These are phyloP conservation scores for Domatiomyces catenatus DNA, from an alignment of 2,329 filamentous ascomycete species.

Conservation along the genomic window DNA sequence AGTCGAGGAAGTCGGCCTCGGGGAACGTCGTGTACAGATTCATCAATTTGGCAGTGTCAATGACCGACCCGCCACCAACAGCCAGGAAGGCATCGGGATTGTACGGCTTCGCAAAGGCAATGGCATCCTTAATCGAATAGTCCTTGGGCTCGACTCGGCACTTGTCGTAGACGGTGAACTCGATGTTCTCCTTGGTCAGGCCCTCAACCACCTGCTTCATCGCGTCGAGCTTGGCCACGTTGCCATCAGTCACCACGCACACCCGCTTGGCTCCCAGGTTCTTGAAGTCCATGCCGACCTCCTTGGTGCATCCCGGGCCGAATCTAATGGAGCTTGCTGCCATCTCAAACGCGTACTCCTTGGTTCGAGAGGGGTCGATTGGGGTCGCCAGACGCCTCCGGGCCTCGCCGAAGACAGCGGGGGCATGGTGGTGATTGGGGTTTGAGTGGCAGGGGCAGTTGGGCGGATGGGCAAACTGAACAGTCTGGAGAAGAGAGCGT, in stretches of 20 bases:
- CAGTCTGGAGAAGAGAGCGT: slow-evolving; percentile 58
- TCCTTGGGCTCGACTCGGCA: slow-evolving; percentile 88
- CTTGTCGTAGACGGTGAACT: slow-evolving; percentile 66
- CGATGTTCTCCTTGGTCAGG: slow-evolving; percentile 60
- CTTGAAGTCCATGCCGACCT: slow-evolving; percentile 94
- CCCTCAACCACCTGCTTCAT: slow-evolving; percentile 82
- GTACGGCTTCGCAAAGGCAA: slow-evolving; percentile 68
- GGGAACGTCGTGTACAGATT: slow-evolving; percentile 87
- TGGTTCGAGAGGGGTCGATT: slow-evolving; percentile 53
- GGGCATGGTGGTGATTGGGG: slow-evolving; percentile 50
- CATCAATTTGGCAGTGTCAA: slow-evolving; percentile 97
- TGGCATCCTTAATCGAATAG: slow-evolving; percentile 79
- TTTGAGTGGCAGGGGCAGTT: slow-evolving; percentile 88
- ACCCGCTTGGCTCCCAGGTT: slow-evolving; percentile 81
- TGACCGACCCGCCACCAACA: slow-evolving; percentile 85
- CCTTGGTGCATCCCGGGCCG: slow-evolving; percentile 79
- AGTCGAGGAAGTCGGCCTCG: slow-evolving; percentile 88
- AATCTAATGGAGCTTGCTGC: slow-evolving; percentile 89
- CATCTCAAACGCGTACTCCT: slow-evolving; percentile 99
- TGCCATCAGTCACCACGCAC: slow-evolving; percentile 79
- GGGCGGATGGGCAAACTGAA: slow-evolving; percentile 78
- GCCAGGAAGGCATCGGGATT: slow-evolving; percentile 79
- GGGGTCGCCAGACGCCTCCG: slow-evolving; percentile 59
- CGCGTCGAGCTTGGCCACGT: slow-evolving; percentile 65
- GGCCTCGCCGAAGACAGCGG: slow-evolving; percentile 37